Evolutionary conservation across 345 rosid species (phyloP).

Genomic region (Populus ilicifolia): DNA sequence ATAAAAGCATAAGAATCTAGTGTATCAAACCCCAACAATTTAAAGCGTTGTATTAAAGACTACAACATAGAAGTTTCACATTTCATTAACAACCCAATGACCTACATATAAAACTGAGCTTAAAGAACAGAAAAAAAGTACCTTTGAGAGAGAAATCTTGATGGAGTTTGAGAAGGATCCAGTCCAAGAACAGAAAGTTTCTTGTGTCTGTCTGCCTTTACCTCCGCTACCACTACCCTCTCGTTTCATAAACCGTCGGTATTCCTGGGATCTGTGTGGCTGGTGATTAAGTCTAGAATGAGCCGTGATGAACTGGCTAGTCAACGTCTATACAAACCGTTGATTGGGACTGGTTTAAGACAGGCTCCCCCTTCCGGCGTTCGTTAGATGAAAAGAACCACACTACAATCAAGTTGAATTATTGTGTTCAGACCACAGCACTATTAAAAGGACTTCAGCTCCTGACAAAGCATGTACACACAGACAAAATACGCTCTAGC

Average conservation of each 20-base stretch:
- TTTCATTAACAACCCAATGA: neutral
- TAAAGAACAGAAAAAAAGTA: neutral
- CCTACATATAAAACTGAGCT: neutral
- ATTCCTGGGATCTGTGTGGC: slow-evolving; percentile 10
- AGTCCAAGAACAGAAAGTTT: neutral
- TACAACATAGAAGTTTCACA: neutral
- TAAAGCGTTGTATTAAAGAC: neutral
- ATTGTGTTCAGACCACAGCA: neutral
- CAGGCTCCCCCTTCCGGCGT: neutral
- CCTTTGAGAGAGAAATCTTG: neutral
- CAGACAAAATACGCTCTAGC: neutral
- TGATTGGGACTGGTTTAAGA: neutral
- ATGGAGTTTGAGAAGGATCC: neutral
- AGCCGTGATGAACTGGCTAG: neutral
- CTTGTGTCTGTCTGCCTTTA: neutral
- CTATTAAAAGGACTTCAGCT: neutral
- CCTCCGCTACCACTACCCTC: neutral
- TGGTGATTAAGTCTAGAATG: neutral
- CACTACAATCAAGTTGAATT: neutral
- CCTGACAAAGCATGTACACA: neutral
- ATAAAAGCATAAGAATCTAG: neutral
- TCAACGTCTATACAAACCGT: neutral
- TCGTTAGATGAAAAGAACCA: neutral
- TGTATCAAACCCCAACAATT: neutral
- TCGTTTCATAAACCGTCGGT: slow-evolving; percentile 13